Percentiles rank a stretch among this genome's conserved stretches.
Conservation (phyloP, 148 eudicot genomes). For the Vaccinium macrocarpon region DNA sequence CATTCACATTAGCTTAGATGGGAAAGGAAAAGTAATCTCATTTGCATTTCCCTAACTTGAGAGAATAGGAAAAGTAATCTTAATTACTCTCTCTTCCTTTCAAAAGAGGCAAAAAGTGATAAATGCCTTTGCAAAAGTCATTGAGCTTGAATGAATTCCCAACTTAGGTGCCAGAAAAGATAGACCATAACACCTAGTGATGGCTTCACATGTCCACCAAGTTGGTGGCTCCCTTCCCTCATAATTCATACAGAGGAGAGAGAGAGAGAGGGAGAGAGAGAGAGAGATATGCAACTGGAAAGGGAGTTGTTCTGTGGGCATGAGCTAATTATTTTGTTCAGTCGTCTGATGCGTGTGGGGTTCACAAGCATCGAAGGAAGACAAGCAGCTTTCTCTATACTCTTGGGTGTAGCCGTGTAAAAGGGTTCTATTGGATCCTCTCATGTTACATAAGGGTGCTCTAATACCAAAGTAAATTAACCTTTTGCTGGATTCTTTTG, state of each 20-base stretch:
- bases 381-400: background rate
- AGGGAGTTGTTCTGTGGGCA: background rate
- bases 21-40: background rate
- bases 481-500: conserved; percentile 17
- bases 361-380: background rate
- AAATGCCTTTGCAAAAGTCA: conserved; percentile 1
- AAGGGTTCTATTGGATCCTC: conserved; percentile 31
- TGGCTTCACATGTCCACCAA: conserved; percentile 32
- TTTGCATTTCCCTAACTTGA: background rate
- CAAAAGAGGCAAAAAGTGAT: background rate
- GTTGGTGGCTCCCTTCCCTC: conserved; percentile 33
- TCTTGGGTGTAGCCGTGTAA: background rate
- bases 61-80: background rate
- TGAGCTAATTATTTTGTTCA: background rate
- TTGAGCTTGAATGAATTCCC: conserved; percentile 19
- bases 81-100: background rate
- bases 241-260: conserved; percentile 11
- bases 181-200: conserved; percentile 8
- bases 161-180: conserved; percentile 10
- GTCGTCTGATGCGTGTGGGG: background rate
- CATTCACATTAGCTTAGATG: background rate
- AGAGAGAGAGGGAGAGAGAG: too few relatives aligned
- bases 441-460: conserved; percentile 3
- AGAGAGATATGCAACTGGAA: background rate
- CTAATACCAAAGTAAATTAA: conserved; percentile 24